Evolutionary conservation across 305 asterid species (phyloP).

Genomic region (Fraxinus nigra): DNA sequence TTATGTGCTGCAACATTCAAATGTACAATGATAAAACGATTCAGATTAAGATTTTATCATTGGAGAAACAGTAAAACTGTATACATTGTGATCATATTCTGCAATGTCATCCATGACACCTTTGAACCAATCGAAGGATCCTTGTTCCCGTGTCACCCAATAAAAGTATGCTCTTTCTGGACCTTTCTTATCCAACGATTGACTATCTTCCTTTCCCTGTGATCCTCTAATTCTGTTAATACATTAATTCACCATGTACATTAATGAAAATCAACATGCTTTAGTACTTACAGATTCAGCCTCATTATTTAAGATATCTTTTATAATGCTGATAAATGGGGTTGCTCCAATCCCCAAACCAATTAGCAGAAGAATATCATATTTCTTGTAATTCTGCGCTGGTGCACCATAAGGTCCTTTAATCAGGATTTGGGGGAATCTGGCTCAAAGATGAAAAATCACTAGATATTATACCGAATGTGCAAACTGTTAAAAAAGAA

Average conservation of each 20-base stretch:
- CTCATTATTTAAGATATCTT: conserved; percentile 64
- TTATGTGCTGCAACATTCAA: conserved; percentile 44
- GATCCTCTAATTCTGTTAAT: conserved; percentile 4
- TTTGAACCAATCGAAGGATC: conserved; percentile 92
- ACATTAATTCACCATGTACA: background rate
- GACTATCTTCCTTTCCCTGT: conserved; percentile 33
- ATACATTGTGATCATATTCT: conserved; percentile 69
- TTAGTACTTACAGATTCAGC: conserved; percentile 39
- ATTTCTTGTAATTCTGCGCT: conserved; percentile 87
- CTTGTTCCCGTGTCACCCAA: conserved; percentile 96
- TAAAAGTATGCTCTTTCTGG: conserved; percentile 87
- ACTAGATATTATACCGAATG: background rate
- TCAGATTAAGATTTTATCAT: background rate
- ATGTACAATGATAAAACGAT: background rate
- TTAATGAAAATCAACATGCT: background rate
- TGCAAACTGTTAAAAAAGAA: background rate
- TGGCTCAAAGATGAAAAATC: conserved; percentile 15
- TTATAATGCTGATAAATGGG: conserved; percentile 85
- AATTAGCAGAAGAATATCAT: conserved; percentile 69
- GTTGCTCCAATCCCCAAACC: conserved; percentile 98
- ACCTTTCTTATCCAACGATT: conserved; percentile 31
- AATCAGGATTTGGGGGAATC: conserved; percentile 60
- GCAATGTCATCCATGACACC: conserved; percentile 97
- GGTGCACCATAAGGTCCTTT: conserved; percentile 98
- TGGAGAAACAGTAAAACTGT: background rate